Evolutionary conservation across 768 basidiomycete species (phyloP).

Genomic region (Calocybe indica): DNA sequence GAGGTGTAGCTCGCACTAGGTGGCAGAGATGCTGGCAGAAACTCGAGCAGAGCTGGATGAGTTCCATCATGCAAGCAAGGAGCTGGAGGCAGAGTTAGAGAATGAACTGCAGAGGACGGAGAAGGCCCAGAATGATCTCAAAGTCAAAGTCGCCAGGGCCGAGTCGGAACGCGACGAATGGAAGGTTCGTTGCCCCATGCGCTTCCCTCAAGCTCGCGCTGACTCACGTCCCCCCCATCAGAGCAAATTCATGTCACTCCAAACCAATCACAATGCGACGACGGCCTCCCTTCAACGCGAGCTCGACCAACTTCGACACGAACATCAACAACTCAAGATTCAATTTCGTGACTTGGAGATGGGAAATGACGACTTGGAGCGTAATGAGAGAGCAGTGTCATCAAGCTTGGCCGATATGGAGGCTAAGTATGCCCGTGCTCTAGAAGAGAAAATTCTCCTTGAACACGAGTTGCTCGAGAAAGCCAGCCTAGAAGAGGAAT

Average conservation of each 20-base stretch:
- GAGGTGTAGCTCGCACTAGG: constrained; percentile 25
- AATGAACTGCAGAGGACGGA: constrained; percentile 85
- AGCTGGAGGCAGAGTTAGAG: constrained; percentile 91
- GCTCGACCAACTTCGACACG: constrained; percentile 74
- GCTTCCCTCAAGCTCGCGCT: constrained; percentile 1
- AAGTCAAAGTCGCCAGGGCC: constrained; percentile 61
- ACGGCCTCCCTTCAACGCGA: constrained; percentile 89
- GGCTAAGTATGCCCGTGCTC: constrained; percentile 78
- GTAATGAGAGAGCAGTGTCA: constrained; percentile 85
- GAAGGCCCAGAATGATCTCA: constrained; percentile 76
- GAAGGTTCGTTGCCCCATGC: constrained; percentile 59
- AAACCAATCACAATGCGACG: constrained; percentile 87
- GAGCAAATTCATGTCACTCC: constrained; percentile 82
- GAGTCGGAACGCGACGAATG: constrained; percentile 83
- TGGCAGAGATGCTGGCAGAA: constrained; percentile 78
- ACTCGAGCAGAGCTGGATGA: constrained; percentile 84
- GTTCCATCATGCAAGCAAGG: constrained; percentile 82
- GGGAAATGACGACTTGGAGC: constrained; percentile 96
- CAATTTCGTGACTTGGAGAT: constrained; percentile 88
- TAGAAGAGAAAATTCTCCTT: constrained; percentile 95
- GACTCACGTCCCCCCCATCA: constrained; percentile 19
- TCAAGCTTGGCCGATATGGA: constrained; percentile 83
- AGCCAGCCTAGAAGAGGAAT: constrained; percentile 84
- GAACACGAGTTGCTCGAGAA: constrained; percentile 95
- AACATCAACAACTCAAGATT: constrained; percentile 63